Evolutionary conservation across 192 early-diverging fungal genomes (phyloP), one percentile per base, ranked within the genome.

Genomic region (Pilobolus umbonatus): DNA sequence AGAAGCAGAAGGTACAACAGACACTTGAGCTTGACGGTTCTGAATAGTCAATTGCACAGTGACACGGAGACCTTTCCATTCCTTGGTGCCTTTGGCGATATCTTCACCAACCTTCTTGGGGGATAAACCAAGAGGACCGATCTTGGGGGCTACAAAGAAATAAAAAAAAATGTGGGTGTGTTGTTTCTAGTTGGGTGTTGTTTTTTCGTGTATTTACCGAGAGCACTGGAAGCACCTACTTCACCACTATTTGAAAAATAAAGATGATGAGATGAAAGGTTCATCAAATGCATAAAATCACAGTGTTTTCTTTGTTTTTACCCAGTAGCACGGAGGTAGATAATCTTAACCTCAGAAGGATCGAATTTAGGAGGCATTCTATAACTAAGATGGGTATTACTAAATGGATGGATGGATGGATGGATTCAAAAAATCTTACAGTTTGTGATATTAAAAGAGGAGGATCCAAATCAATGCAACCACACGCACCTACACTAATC

Each of bases 91-190:
- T 88, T 99, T 99, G 83, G 96, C 96, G 65, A 99, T 99, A 78
- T 99, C 96, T 83, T 99, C 96, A 85, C 96, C 96, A 54, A 96
- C 90, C 87, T 99, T 99, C 88, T 99, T 99, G 82, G 96, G 96
- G 46, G 95, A 91, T 70, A 88, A 80, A 96, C 96, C 96, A 69
- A 99, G 91, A 71, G 96, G 96, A 94, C 96, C 96, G 64, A 97
- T 92, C 89, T 99, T 99, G 77, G 96, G 64, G 34, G 61, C 60
- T 62, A 39, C 15, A 29, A 15, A 5, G 48, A 48, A 58, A 47
- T 0, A 46, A 58, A 32, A 58, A 31, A 34, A 34, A n/a, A 32
- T 46, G 4, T 35, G 34, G 21, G 24, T 15, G n/a, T 5, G 43
- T 31, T 3, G 2, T 57, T 40, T 57, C 19, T 22, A 43, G 22